A percentile compares a stretch with the other conserved stretches of the same genome.
Conservation (phyloP, 2,329 filamentous ascomycete genomes). For the Graphium sp. region DNA sequence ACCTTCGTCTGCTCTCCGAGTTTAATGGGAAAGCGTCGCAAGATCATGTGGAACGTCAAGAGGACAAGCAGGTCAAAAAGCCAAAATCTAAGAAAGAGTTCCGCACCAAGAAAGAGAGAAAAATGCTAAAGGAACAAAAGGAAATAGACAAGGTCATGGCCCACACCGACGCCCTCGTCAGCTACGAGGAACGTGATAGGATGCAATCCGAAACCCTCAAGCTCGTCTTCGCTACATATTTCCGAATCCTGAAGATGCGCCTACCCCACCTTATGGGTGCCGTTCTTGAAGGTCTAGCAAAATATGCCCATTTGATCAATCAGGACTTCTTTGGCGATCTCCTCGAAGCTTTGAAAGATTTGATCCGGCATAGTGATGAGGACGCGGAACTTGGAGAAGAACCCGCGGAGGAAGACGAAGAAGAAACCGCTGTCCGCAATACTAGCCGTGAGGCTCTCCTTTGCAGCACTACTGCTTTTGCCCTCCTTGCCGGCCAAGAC, state of each 20-base stretch:
- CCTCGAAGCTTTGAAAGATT: slow-evolving; percentile 82
- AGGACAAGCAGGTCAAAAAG: slow-evolving; percentile 40
- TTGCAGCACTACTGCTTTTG: slow-evolving; percentile 90
- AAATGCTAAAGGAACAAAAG: slow-evolving; percentile 72
- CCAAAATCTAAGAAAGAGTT: slow-evolving; percentile 66
- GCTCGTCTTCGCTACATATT: slow-evolving; percentile 88
- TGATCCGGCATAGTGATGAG: slow-evolving; percentile 54
- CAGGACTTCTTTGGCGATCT: slow-evolving; percentile 97
- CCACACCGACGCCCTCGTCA: slow-evolving; percentile 78
- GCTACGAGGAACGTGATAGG: slow-evolving; percentile 79
- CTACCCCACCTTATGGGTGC: slow-evolving; percentile 84
- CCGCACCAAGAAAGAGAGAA: slow-evolving; percentile 74
- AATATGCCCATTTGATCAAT: slow-evolving; percentile 93
- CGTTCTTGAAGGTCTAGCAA: slow-evolving; percentile 82
- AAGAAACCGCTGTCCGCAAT: slow-evolving; percentile 41
- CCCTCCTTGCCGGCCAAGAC: slow-evolving; percentile 89
- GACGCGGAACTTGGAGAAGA: slow-evolving; percentile 24
- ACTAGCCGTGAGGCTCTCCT: slow-evolving; percentile 74
- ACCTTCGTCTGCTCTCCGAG: slow-evolving; percentile 74
- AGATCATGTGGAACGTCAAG: slow-evolving; percentile 48
- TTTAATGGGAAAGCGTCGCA: slow-evolving; percentile 72
- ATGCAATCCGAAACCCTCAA: slow-evolving; percentile 95
- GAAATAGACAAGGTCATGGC: slow-evolving; percentile 83
- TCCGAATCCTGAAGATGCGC: slow-evolving; percentile 77
- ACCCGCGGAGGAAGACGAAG: slow-evolving; percentile 25